Evolutionary conservation across 345 rosid species (phyloP), one percentile per base, ranked within the genome.

Genomic region (Euphorbia tirucalli): DNA sequence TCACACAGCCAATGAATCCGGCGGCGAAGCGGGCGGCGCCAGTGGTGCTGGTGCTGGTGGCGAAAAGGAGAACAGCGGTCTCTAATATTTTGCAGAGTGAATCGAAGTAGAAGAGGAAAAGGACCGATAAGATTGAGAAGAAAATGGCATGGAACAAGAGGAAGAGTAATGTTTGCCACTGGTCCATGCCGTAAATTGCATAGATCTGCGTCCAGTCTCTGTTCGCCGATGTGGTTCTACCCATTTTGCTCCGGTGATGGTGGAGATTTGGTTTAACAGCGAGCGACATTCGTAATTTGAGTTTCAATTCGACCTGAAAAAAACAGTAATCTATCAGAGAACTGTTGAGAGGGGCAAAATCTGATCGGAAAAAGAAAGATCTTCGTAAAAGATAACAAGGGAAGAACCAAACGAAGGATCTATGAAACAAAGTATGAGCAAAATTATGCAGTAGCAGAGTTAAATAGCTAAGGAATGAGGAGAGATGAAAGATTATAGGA

Each of bases 191-290:
- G 82, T 94, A 94, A 21, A 92, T 86, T 3, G 88, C 86, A 76
- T 92, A 94, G 92, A 94, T 92, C 97, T 92, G 98, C 64, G 88
- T 74, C 96, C 97, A 92, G 35, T 94, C 96, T 67, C 87, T 79
- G 41, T 10, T 72, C 9, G 84, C 71, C 2, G 87, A 37, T 25
- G 66, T 24, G 46, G 79, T 18, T 70, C 66, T 78, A 8, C 71
- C 70, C 16, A 19, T 50, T 77, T 54, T 71, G n/a, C 57, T 31
- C 2, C 27, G 28, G 44, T 28, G 28, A 62, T 69, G 71, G 7
- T 61, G 78, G 69, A 35, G 43, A 22, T 69, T 71, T 9, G 75
- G 68, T 25, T 71, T 70, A 13, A 73, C 31, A 3, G 72, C 54
- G 6, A 70, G 72, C 27, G 81, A 78, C 78, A 75, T 75, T 60